A percentile compares a stretch with the other conserved stretches of the same genome.
These are phyloP conservation scores for Sonneratia caseolaris DNA, from an alignment of 345 rosid genomes.

Conservation along the genomic window DNA sequence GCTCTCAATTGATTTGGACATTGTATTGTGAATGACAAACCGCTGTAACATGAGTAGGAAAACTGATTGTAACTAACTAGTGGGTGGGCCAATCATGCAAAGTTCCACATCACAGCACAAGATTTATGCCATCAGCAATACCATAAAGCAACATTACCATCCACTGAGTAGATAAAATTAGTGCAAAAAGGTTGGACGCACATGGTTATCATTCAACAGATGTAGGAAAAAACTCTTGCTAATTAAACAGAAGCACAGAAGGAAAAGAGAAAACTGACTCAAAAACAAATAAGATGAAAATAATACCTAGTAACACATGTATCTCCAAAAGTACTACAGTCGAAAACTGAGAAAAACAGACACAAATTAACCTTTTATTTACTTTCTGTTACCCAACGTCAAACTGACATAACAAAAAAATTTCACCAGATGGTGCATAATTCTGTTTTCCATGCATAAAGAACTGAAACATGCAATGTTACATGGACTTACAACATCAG, in stretches of 20 bases:
- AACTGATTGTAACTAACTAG: neutral
- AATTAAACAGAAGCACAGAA: neutral
- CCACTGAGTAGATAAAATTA: neutral
- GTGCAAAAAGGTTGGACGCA: neutral
- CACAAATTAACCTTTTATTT: neutral
- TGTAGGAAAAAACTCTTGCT: neutral
- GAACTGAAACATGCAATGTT: constrained; percentile 4
- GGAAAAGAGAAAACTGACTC: neutral
- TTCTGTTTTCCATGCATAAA: neutral
- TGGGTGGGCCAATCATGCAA: neutral
- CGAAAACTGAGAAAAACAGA: neutral
- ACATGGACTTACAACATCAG: constrained; percentile 70
- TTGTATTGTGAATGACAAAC: constrained; percentile 76
- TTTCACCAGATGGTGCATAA: neutral
- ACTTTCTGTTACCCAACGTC: neutral
- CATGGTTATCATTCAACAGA: neutral
- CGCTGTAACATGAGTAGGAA: constrained; percentile 32
- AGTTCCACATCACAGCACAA: neutral
- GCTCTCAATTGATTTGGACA: constrained; percentile 92
- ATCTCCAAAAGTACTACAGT: neutral
- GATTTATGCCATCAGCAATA: neutral
- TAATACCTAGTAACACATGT: neutral
- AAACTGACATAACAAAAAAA: neutral
- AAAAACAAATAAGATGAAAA: neutral
- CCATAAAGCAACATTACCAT: neutral